Base-by-base conservation (phyloP, 805 yeast species). In the Starmera caribaea region DNA sequence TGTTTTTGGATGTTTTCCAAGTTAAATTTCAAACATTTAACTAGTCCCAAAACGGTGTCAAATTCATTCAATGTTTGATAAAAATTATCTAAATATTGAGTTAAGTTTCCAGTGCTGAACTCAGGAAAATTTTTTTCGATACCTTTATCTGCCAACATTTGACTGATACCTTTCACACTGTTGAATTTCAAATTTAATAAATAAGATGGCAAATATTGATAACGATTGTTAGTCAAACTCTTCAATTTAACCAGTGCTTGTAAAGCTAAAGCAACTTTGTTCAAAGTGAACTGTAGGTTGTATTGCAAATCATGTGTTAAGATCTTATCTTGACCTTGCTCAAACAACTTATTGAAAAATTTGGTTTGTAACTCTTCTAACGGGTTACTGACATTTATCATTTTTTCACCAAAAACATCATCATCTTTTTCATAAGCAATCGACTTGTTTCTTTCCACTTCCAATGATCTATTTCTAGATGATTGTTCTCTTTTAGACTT, bases 351-450 rank as follows among this genome's bases (percentile, higher is more conserved):
- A 47, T 48, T 56, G 47, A 53, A 70, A 28, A 70, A 76, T 35
- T 63, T 69, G 3, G 60, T 59, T 16, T 63, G 52, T 42, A 80
- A 66, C 12, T 61, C 59, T 8, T 64, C 68, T 36, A 79, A 48
- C 37, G 78, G 66, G 14, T 64, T 54, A 32, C 62, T 50, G 29
- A 61, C 50, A 3, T 50, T 35, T 45, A 58, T 46, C 31, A 69
- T 53, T 31, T 63, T 59, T 24, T 68, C 67, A 29, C 87, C 90
- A 45, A 79, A 69, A 3, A 76, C 70, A 62, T 82, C 89, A 5
- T 61, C 58, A 43, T 79, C 85, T 14, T 69, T 68, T 16, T 56
- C 39, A 32, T 60, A 63, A 1, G 71, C 69, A 21, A 57, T 45
- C 13, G 66, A 53, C 39, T 62, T 60, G 3, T 66, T 61, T 36